These are phyloP conservation scores for Dalbergia cultrata DNA, from an alignment of 306 rosid species.

Conservation along the genomic window DNA sequence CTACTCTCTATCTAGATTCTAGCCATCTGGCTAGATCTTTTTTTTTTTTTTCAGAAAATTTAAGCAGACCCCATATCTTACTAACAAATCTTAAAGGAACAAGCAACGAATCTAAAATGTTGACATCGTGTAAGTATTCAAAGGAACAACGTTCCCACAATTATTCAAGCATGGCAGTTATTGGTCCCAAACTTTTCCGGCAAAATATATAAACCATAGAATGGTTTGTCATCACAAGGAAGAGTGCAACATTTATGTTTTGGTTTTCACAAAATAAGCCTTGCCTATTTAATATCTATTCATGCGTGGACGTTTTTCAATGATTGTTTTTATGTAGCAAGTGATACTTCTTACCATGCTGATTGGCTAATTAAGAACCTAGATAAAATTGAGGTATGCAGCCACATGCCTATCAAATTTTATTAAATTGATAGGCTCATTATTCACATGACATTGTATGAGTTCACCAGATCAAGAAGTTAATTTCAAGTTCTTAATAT, in stretches of 20 bases:
- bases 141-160: conserved; percentile 60
- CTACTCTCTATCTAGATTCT: not conserved
- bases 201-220: conserved; percentile 43
- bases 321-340: no score
- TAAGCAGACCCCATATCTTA: no score
- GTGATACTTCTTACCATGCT: conserved; percentile 22
- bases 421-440: conserved; percentile 35
- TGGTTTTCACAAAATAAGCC: conserved; percentile 20
- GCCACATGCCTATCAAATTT: conserved; percentile 38
- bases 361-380: conserved; percentile 44
- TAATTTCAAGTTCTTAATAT: conserved; percentile 26
- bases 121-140: conserved; percentile 44
- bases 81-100: conserved; percentile 31
- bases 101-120: conserved; percentile 43
- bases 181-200: conserved; percentile 42
- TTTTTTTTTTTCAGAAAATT: not conserved
- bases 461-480: conserved; percentile 28
- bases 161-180: conserved; percentile 43
- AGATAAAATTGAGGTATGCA: not conserved
- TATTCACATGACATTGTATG: conserved; percentile 6
- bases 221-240: conserved; percentile 46
- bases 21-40: conserved; percentile 36
- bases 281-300: no score
- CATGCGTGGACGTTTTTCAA: no score
- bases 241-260: conserved; percentile 13